Evolutionary conservation across 257 asterid species (phyloP).

Genomic region (Linaria vulgaris): DNA sequence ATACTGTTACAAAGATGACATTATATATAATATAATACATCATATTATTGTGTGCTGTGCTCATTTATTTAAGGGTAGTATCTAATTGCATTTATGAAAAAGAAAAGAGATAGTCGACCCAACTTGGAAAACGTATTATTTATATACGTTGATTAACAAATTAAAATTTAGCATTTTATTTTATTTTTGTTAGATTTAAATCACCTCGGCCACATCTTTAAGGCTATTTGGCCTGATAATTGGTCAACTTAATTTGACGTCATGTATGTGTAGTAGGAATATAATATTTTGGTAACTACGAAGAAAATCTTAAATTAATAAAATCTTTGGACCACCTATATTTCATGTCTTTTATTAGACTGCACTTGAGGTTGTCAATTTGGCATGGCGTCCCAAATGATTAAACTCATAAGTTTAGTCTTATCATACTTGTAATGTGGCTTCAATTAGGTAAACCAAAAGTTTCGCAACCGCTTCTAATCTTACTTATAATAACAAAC

Average conservation of each 20-base stretch:
- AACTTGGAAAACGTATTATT: too few relatives aligned
- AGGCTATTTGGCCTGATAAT: not conserved
- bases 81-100: too few relatives aligned
- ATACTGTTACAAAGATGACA: too few relatives aligned
- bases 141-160: too few relatives aligned
- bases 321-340: not conserved
- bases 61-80: too few relatives aligned
- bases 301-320: not conserved
- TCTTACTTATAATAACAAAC: not conserved
- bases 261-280: not conserved
- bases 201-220: too few relatives aligned
- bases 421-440: not conserved
- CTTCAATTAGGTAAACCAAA: conserved; percentile 18
- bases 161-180: too few relatives aligned
- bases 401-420: not conserved
- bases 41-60: too few relatives aligned
- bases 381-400: not conserved
- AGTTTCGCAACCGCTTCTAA: not conserved
- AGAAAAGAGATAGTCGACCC: too few relatives aligned
- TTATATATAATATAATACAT: too few relatives aligned
- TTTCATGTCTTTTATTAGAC: not conserved
- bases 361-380: not conserved
- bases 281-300: not conserved
- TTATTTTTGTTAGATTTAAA: too few relatives aligned
- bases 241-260: conserved; percentile 16